Base-by-base conservation (phyloP, 2,329 filamentous ascomycete genomes). In the Laburnicola sp. region DNA sequence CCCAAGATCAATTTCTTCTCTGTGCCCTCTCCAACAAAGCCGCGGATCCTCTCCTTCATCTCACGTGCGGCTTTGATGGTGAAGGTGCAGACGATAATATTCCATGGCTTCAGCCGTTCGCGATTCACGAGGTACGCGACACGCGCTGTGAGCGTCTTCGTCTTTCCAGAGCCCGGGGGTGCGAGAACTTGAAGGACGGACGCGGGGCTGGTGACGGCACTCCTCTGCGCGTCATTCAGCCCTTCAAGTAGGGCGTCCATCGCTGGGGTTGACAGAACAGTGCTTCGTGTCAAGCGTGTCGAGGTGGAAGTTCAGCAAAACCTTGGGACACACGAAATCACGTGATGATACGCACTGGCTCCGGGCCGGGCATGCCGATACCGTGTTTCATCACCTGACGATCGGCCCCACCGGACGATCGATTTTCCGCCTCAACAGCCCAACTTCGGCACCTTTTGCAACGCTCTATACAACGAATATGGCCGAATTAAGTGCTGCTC, bases 61-160 rank as follows among this genome's bases (percentile, higher is more conserved):
- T 97, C 93, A 16, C 82, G 83, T 16, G 92, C 90, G 1, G 94
- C 92, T 72, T 97, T 97, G 71, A 96, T 91, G 2, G 94, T 99
- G 69, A 99, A 99, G 0, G 93, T 97, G 55, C 93, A 94, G 53
- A 97, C 93, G 53, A 99, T 86, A 64, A 97, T 86, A 75, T 97
- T 91, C 76, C 88, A 85, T 65, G 93, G 93, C 50, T 84, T 82
- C 62, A 90, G 83, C 36, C 86, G 84, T 61, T 84, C 77, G 63
- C 88, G 80, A 44, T 86, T 83, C 47, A 97, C 82, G 27, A 97
- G 84, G 80, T 93, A 95, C 62, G 92, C 92, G 51, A 97, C 91
- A 56, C 94, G 88, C 38, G 92, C 90, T 0, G 92, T 96, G 47
- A 99, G 80, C 0, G 94, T 97, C 73, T 97, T 95, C 10, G 93